A percentile compares a stretch with the other conserved stretches of the same genome.
These are phyloP conservation scores for Pyronema omphalodes DNA, from an alignment of 495 filamentous ascomycete species.

Conservation along the genomic window DNA sequence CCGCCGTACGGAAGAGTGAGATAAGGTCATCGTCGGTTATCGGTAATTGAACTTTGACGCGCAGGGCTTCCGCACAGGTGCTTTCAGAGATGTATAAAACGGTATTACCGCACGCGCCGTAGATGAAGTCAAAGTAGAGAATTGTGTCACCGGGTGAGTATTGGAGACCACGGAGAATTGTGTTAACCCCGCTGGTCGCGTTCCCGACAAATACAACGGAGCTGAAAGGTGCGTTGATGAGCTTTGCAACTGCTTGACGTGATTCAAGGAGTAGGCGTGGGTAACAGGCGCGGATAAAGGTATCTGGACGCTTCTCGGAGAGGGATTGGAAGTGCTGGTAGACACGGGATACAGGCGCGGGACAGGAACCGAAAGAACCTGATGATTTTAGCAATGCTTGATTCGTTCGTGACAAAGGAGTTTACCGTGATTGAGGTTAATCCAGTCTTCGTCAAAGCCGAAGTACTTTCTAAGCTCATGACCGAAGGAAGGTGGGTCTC, in stretches of 20 bases:
- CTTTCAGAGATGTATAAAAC: slow-evolving; percentile 51
- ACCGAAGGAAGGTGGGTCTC: slow-evolving; percentile 29
- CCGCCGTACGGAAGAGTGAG: slow-evolving; percentile 26
- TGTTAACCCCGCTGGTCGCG: slow-evolving; percentile 63
- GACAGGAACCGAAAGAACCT: slow-evolving; percentile 71
- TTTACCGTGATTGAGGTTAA: slow-evolving; percentile 69
- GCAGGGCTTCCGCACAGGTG: slow-evolving; percentile 25
- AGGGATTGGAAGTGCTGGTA: slow-evolving; percentile 39
- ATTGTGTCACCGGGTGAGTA: slow-evolving; percentile 44
- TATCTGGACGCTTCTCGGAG: slow-evolving; percentile 48
- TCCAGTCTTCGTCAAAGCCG: slow-evolving; percentile 45
- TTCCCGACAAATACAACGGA: slow-evolving; percentile 66
- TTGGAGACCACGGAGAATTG: slow-evolving; percentile 51
- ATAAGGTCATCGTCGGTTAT: slow-evolving; percentile 33
- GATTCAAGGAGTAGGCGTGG: slow-evolving; percentile 41
- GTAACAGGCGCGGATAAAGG: slow-evolving; percentile 49
- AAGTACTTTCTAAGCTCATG: slow-evolving; percentile 49
- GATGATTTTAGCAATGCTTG: neutral
- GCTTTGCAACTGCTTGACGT: slow-evolving; percentile 41
- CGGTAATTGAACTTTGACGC: slow-evolving; percentile 33
- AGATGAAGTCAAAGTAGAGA: slow-evolving; percentile 54
- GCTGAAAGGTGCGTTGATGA: slow-evolving; percentile 42
- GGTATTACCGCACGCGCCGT: slow-evolving; percentile 54
- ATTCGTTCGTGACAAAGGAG: neutral
- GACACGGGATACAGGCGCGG: slow-evolving; percentile 37